Base-by-base conservation (phyloP, 2,329 filamentous ascomycete species). In the Monosporascus cannonballus region DNA sequence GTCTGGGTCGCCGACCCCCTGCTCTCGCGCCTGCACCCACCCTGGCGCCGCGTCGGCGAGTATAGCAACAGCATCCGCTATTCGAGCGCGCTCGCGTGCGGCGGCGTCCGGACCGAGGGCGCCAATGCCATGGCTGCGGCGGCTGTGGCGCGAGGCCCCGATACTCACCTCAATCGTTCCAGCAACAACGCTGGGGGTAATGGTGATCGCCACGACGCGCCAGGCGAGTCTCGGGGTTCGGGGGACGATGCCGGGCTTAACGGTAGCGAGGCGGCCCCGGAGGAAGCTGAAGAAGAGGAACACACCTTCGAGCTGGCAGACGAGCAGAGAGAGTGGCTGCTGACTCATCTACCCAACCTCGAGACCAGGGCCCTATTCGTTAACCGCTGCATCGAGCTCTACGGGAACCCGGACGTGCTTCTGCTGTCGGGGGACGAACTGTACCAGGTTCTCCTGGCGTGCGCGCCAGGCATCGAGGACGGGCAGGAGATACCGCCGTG, bases 1-100 rank as follows among this genome's bases (percentile, higher is more conserved):
- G 52, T 67, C 6, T 73, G 65, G 66, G 69, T 68, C 4, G 66
- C 67, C 8, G 70, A 72, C 46, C 69, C 68, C 1, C 51, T 69
- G 22, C 49, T 73, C 2, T 68, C 67, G 2, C 64, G 63, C n/a
- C 58, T 73, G 0, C 69, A 73, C 24, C 57, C 63, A 6, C 69
- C 69, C 1, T 66, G 61, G 55, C 64, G 71, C 15, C 56, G 63
- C 8, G 38, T 56, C 4, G n/a, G 42, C 0, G 3, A 5, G 1
- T 57, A 51, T 34, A 57, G 54, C 18, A 52, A 51, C 6, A 60
- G 52, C 30, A 53, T 63, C 5, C 56, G 60, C 20, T 49, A 60
- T 30, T 14, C 24, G 2, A 61, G 57, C 42, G 47, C 20, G 17
- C 52, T 64, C 2, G 57, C 58, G 20, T 24, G 36, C n/a, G 25